Conservation (phyloP, 345 rosid species). For the Eucalyptus cloeziana region DNA sequence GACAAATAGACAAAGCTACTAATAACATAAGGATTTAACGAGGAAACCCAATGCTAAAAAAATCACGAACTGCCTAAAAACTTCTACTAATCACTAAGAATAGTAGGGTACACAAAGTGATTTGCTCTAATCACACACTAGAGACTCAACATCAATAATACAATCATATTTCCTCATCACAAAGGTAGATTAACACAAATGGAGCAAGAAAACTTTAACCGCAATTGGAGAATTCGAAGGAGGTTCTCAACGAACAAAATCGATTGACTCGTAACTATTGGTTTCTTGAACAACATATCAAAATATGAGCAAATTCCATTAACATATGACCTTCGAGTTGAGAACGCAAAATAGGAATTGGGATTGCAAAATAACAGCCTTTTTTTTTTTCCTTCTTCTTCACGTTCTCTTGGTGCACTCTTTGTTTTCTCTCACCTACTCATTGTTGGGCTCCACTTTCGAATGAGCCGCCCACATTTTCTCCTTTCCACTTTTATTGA, state of each 20-base stretch:
- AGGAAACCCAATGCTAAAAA: neutral
- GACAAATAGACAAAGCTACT: neutral
- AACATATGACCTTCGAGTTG: rapidly evolving
- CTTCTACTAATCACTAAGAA: neutral
- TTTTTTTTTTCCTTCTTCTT: neutral
- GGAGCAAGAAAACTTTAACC: neutral
- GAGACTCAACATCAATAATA: neutral
- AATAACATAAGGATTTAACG: neutral
- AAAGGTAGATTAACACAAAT: too few relatives aligned
- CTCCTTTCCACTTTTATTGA: neutral
- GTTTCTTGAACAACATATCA: neutral
- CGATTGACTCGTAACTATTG: rapidly evolving
- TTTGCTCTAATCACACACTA: neutral
- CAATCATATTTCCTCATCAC: neutral
- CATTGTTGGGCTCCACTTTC: neutral
- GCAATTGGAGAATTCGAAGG: neutral
- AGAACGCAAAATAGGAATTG: neutral
- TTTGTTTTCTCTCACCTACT: neutral
- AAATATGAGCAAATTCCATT: neutral
- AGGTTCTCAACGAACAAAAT: too few relatives aligned
- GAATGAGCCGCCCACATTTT: neutral
- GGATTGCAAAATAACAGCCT: neutral
- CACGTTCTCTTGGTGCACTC: neutral
- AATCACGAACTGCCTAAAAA: neutral
- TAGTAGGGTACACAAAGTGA: neutral